phyloP scores from a whole-genome alignment of 495 filamentous ascomycete species.

The Filosporella fistucella region DNA sequence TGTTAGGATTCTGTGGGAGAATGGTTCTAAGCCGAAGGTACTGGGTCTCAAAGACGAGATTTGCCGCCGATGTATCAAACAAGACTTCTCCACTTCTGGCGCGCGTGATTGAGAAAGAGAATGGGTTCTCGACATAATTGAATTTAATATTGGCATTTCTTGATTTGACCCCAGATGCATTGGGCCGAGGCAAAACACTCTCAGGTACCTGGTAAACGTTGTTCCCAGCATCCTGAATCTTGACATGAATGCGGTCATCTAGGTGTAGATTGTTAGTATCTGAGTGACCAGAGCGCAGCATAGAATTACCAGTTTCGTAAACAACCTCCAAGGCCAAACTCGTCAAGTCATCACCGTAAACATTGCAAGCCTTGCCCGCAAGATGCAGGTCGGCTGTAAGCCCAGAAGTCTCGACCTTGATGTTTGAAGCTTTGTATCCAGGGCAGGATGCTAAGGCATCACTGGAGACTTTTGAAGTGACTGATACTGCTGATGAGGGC shows the following conservation, averaged over 20 bases:
- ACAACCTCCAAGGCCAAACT: constrained; percentile 65
- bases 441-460: constrained; percentile 45
- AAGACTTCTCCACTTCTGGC: constrained; percentile 61
- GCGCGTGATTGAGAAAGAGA: constrained; percentile 71
- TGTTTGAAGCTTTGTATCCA: constrained; percentile 67
- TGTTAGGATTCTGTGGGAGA: constrained; percentile 60
- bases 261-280: not conserved
- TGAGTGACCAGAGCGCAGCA: constrained; percentile 14
- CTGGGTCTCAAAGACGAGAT: constrained; percentile 74
- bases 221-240: constrained; percentile 73
- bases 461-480: too few species aligned
- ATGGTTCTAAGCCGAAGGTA: constrained; percentile 68
- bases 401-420: constrained; percentile 44
- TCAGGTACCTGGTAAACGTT: constrained; percentile 76
- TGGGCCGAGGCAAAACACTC: constrained; percentile 62
- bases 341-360: constrained; percentile 64
- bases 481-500: constrained; percentile 3
- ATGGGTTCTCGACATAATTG: constrained; percentile 60
- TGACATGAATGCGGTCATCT: constrained; percentile 77
- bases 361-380: constrained; percentile 64
- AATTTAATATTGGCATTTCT: constrained; percentile 54
- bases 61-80: constrained; percentile 68
- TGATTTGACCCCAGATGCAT: constrained; percentile 16
- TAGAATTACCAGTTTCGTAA: constrained; percentile 64
- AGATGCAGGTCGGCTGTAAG: constrained; percentile 64